These are phyloP conservation scores for Pyrenophora tritici-repentis DNA, from an alignment of 2,329 filamentous ascomycete species.

Conservation along the genomic window DNA sequence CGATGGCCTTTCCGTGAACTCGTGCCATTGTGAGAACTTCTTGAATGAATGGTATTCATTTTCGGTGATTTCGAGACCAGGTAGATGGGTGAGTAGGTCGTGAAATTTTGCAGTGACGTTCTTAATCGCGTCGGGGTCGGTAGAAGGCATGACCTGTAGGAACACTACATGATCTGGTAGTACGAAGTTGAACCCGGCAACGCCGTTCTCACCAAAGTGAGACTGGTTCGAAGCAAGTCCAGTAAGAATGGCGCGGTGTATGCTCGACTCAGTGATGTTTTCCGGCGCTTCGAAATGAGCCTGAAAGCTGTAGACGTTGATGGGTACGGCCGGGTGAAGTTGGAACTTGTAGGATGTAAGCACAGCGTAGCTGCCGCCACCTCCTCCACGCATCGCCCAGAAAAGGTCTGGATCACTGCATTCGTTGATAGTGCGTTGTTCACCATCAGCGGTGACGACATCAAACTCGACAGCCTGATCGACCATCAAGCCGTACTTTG, in stretches of 20 bases:
- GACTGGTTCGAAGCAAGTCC: constrained; percentile 41
- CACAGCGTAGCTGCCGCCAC: constrained; percentile 45
- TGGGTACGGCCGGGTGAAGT: constrained; percentile 38
- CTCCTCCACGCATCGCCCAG: constrained; percentile 47
- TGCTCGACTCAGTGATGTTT: constrained; percentile 37
- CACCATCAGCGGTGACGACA: constrained; percentile 41
- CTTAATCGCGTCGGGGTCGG: constrained; percentile 31
- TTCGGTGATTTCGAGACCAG: constrained; percentile 38
- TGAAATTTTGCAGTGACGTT: constrained; percentile 37
- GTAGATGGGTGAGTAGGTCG: constrained; percentile 39
- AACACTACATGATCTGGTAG: constrained; percentile 39
- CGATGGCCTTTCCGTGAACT: constrained; percentile 35
- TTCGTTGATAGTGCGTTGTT: constrained; percentile 40
- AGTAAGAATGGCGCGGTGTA: constrained; percentile 39
- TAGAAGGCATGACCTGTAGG: constrained; percentile 38
- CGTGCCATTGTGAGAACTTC: constrained; percentile 40
- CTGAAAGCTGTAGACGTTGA: constrained; percentile 46
- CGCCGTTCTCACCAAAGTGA: constrained; percentile 33
- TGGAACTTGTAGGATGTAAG: constrained; percentile 46
- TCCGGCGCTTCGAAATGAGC: constrained; percentile 33
- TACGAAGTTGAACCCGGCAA: constrained; percentile 46
- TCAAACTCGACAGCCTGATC: constrained; percentile 46
- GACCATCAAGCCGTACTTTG: constrained; percentile 50
- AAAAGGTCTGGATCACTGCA: constrained; percentile 43
- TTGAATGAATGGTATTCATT: constrained; percentile 40